Evolutionary conservation across 768 basidiomycete species (phyloP).

Genomic region (Inosperma sp.): DNA sequence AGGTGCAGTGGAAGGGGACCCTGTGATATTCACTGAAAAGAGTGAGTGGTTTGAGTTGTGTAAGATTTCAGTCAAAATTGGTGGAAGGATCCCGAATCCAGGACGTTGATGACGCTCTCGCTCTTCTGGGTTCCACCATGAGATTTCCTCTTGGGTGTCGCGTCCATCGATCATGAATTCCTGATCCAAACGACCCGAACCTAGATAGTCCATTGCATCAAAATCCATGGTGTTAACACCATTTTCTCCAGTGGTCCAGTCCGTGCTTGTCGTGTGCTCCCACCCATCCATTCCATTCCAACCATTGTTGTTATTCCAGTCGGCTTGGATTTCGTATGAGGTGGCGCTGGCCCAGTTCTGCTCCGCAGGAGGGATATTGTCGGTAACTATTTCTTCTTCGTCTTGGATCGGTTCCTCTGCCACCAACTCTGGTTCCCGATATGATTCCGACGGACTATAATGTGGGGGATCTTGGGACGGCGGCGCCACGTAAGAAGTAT

Average conservation of each 20-base stretch:
- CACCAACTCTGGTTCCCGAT: slow-evolving; percentile 54
- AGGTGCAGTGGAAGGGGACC: slow-evolving; percentile 17
- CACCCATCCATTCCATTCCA: slow-evolving; percentile 18
- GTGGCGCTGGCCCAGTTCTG: slow-evolving; percentile 3
- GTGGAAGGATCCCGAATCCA: slow-evolving; percentile 66
- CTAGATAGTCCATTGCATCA: slow-evolving; percentile 25
- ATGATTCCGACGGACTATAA: slow-evolving; percentile 23
- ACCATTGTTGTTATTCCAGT: slow-evolving; percentile 16
- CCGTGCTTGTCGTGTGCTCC: background rate
- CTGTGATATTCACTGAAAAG: slow-evolving; percentile 50
- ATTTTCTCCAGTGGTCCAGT: slow-evolving; percentile 7
- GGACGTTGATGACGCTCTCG: slow-evolving; percentile 50
- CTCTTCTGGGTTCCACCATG: slow-evolving; percentile 62
- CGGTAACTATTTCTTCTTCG: slow-evolving; percentile 33
- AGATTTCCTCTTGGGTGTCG: slow-evolving; percentile 52
- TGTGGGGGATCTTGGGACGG: slow-evolving; percentile 31
- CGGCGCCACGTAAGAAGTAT: slow-evolving; percentile 38
- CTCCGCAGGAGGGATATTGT: slow-evolving; percentile 38
- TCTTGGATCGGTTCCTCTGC: slow-evolving; percentile 36
- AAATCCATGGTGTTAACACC: slow-evolving; percentile 14
- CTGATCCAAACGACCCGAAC: slow-evolving; percentile 20
- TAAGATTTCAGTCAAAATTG: slow-evolving; percentile 59
- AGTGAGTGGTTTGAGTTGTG: slow-evolving; percentile 72
- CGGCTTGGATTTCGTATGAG: slow-evolving; percentile 17
- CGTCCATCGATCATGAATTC: slow-evolving; percentile 56